A percentile compares a stretch with the other conserved stretches of the same genome.
These are phyloP conservation scores for Serendipita sp. DNA, from an alignment of 1,284 basidiomycete genomes.

Conservation along the genomic window DNA sequence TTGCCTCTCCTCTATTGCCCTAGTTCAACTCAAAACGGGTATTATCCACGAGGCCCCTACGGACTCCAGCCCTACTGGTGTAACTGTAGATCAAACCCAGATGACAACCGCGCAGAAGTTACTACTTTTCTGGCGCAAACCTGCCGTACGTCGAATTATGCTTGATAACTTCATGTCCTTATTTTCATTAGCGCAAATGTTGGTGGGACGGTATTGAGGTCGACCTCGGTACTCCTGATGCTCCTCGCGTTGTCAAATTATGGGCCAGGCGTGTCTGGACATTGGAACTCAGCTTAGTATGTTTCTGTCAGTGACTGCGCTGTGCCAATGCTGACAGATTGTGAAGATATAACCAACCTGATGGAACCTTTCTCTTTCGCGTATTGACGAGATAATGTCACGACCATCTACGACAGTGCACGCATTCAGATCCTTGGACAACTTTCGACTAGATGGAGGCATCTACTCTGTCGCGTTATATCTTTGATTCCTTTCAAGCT, in stretches of 20 bases:
- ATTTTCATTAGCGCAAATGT: slow-evolving; percentile 68
- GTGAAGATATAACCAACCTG: not conserved
- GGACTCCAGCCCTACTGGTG: slow-evolving; percentile 40
- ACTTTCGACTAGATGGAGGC: not conserved
- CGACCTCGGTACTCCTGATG: slow-evolving; percentile 49
- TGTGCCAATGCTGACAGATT: not conserved
- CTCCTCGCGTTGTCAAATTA: slow-evolving; percentile 57
- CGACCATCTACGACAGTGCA: slow-evolving; percentile 1
- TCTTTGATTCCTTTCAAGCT: not conserved
- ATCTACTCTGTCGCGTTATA: not conserved
- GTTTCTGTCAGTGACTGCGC: slow-evolving; percentile 22
- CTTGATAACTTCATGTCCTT: slow-evolving; percentile 9
- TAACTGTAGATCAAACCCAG: slow-evolving; percentile 77
- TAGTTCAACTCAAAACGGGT: slow-evolving; percentile 94
- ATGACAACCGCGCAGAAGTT: slow-evolving; percentile 97
- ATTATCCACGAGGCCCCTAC: slow-evolving; percentile 54
- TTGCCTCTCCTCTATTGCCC: slow-evolving; percentile 94
- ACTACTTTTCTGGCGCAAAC: slow-evolving; percentile 96
- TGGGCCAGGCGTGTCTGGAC: slow-evolving; percentile 99
- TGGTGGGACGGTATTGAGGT: slow-evolving; percentile 99
- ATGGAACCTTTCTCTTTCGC: not conserved
- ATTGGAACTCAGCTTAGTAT: slow-evolving; percentile 83
- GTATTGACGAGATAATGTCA: not conserved
- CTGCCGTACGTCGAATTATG: slow-evolving; percentile 53
- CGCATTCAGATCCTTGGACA: not conserved